Percentiles rank a stretch among this genome's conserved stretches.
Conservation (phyloP, 495 filamentous ascomycete genomes). For the Daldinia concentrica region DNA sequence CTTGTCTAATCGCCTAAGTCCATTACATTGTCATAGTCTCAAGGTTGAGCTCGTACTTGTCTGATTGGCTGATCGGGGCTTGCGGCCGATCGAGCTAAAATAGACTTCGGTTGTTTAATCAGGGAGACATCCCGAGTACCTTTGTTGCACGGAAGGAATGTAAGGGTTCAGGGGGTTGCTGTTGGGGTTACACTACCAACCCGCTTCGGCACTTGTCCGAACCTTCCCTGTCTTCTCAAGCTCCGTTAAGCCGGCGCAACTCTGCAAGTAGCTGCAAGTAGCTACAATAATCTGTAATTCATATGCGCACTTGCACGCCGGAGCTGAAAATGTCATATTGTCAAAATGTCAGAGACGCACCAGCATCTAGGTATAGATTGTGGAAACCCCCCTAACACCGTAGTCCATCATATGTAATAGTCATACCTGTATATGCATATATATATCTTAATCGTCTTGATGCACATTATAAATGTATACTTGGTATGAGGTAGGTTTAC, state of each 20-base stretch:
- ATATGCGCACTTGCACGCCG: neutral
- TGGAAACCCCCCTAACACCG: neutral
- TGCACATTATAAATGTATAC: neutral
- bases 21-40: neutral
- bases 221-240: no score
- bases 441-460: neutral
- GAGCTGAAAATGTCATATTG: neutral
- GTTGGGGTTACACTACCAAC: neutral
- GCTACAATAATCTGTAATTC: neutral
- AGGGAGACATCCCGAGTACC: neutral
- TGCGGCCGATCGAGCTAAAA: neutral
- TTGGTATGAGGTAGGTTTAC: neutral
- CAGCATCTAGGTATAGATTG: neutral
- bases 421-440: neutral
- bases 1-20: neutral
- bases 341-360: neutral
- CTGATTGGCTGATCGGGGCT: neutral
- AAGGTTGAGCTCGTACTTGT: neutral
- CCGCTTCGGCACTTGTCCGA: neutral
- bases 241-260: no score
- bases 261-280: neutral
- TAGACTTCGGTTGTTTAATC: neutral
- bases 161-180: neutral
- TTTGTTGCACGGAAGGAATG: neutral
- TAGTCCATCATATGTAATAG: neutral